Evolutionary conservation across 768 basidiomycete species (phyloP).

Genomic region (Termitomyces sp.): DNA sequence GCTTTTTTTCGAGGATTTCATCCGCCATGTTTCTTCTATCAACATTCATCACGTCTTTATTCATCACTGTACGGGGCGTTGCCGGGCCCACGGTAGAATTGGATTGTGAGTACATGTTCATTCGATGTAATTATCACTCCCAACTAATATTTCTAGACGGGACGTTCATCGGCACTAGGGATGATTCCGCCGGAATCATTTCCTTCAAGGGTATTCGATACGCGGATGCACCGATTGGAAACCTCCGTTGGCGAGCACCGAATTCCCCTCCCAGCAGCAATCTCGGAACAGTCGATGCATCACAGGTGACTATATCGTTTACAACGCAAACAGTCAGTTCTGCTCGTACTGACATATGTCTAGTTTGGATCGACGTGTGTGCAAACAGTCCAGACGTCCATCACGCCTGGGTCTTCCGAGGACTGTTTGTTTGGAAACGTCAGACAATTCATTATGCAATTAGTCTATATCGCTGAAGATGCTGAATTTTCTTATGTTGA

Average conservation of each 20-base stretch:
- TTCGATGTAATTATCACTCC: too few species aligned
- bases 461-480: neutral
- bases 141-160: conserved; percentile 10
- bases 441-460: neutral
- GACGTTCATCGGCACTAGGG: conserved; percentile 27
- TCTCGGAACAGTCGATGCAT: conserved; percentile 31
- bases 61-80: neutral
- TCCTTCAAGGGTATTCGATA: conserved; percentile 36
- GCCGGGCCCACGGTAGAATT: neutral
- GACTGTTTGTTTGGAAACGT: conserved; percentile 42
- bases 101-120: neutral
- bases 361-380: conserved; percentile 34
- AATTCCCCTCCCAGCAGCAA: conserved; percentile 30
- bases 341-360: neutral
- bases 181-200: conserved; percentile 25
- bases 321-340: neutral
- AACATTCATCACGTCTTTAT: neutral
- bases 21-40: neutral
- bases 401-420: conserved; percentile 27
- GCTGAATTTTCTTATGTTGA: neutral
- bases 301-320: conserved; percentile 18
- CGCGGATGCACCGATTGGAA: conserved; percentile 36
- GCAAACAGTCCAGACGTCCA: conserved; percentile 21
- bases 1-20: neutral
- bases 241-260: conserved; percentile 34